Conservation (phyloP, 2,329 filamentous ascomycete genomes). For the Macrophomina phaseolina region DNA sequence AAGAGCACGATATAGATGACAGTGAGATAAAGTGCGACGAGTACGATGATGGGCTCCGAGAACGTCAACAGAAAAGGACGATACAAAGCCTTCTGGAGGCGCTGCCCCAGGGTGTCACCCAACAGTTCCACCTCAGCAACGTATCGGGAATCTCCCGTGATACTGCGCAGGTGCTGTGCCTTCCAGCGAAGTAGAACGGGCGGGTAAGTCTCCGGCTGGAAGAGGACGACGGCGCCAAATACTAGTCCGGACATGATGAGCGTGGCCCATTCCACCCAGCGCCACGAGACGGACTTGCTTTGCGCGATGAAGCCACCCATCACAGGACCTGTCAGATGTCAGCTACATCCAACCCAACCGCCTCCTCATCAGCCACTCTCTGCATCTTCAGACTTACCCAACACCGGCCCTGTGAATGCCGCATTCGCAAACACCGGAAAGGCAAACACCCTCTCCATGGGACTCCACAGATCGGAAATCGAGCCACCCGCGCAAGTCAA, state of each 20-base stretch:
- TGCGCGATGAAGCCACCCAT: slow-evolving; percentile 44
- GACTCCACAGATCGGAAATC: slow-evolving; percentile 54
- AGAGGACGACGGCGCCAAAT: slow-evolving; percentile 42
- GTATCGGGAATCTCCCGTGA: slow-evolving; percentile 52
- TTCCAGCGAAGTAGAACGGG: slow-evolving; percentile 48
- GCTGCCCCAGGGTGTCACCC: slow-evolving; percentile 44
- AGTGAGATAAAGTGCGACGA: slow-evolving; percentile 58
- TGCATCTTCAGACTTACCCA: slow-evolving; percentile 30
- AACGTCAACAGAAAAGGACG: slow-evolving; percentile 52
- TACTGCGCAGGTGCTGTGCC: slow-evolving; percentile 37
- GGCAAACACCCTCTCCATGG: slow-evolving; percentile 55
- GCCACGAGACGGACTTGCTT: slow-evolving; percentile 44
- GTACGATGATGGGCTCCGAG: slow-evolving; percentile 52
- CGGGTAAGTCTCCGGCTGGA: slow-evolving; percentile 59
- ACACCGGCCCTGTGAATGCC: slow-evolving; percentile 44
- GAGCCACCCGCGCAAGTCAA: slow-evolving; percentile 54
- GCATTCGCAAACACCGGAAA: slow-evolving; percentile 59
- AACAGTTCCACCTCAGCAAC: slow-evolving; percentile 54
- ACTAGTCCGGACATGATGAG: slow-evolving; percentile 43
- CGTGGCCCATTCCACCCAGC: slow-evolving; percentile 46
- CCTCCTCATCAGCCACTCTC: neutral
- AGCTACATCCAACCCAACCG: neutral
- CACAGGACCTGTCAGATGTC: slow-evolving; percentile 39
- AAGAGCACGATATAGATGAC: slow-evolving; percentile 63
- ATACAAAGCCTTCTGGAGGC: slow-evolving; percentile 46